Evolutionary conservation across 768 basidiomycete species (phyloP).

Genomic region (Suillus lakei): DNA sequence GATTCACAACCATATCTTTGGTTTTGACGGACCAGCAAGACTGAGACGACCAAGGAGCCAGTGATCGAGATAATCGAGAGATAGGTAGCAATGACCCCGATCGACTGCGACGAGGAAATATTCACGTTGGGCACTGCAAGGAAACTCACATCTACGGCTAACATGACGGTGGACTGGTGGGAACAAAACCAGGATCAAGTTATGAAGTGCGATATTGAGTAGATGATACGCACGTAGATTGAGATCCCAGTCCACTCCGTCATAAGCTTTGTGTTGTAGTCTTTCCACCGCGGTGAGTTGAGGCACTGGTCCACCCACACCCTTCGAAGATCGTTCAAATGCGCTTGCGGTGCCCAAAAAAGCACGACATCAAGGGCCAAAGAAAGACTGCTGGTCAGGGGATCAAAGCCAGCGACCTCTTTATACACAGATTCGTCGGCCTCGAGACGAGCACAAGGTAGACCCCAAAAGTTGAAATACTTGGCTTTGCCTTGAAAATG

Average conservation of each 20-base stretch:
- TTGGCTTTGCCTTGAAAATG: slow-evolving; percentile 30
- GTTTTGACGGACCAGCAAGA: slow-evolving; percentile 21
- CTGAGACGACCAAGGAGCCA: slow-evolving; percentile 13
- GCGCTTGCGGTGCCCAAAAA: slow-evolving; percentile 25
- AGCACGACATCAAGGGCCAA: slow-evolving; percentile 6
- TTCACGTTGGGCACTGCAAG: slow-evolving; percentile 42
- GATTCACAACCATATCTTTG: slow-evolving; percentile 35
- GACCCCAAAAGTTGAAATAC: slow-evolving; percentile 53
- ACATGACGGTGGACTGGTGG: too few relatives aligned
- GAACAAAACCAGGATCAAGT: not conserved
- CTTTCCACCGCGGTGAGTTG: slow-evolving; percentile 19
- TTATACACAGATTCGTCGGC: slow-evolving; percentile 46
- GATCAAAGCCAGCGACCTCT: not conserved
- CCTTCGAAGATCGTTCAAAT: slow-evolving; percentile 30
- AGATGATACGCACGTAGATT: slow-evolving; percentile 12
- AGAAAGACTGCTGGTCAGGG: slow-evolving; percentile 2
- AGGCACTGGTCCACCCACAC: slow-evolving; percentile 10
- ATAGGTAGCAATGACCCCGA: slow-evolving; percentile 9
- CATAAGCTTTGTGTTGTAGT: slow-evolving; percentile 25
- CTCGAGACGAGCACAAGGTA: slow-evolving; percentile 48
- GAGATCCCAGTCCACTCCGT: slow-evolving; percentile 13
- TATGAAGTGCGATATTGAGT: not conserved
- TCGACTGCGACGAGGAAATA: slow-evolving; percentile 3
- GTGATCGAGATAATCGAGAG: slow-evolving; percentile 11
- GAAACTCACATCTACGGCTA: slow-evolving; percentile 38